Percentiles rank a stretch among this genome's conserved stretches.
Conservation (phyloP, 2,329 filamentous ascomycete species). For the Trichoderma sp. region DNA sequence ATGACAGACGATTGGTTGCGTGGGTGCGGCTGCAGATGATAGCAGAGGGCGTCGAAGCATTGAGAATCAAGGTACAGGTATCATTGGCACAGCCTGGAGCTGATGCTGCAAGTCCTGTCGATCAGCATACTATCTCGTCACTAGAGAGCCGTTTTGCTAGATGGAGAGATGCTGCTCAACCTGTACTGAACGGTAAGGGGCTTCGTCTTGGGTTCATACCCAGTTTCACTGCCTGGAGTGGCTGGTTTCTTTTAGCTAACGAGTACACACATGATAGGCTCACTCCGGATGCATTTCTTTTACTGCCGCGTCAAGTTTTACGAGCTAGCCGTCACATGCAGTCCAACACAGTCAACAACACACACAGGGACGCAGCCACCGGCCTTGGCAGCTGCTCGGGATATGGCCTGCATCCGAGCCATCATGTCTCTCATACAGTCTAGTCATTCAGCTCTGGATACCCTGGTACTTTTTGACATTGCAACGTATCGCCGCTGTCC, state of each 20-base stretch:
- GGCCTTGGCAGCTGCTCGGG: background rate
- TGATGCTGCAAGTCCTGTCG: background rate
- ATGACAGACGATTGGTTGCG: background rate
- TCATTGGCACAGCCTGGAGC: background rate
- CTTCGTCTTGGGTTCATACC: no score
- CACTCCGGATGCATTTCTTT: constrained; percentile 3
- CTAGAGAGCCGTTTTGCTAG: background rate
- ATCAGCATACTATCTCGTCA: background rate
- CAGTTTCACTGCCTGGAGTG: background rate
- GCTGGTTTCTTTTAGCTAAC: background rate
- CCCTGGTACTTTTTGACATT: background rate
- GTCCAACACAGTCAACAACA: background rate
- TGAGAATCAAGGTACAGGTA: background rate
- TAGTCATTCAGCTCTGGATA: background rate
- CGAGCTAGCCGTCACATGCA: background rate
- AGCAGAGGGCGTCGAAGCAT: background rate
- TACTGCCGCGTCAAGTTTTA: background rate
- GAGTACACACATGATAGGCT: background rate
- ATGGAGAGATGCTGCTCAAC: background rate
- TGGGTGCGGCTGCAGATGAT: background rate
- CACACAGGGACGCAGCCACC: background rate
- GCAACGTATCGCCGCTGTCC: background rate
- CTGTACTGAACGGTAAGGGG: background rate
- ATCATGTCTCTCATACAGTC: background rate
- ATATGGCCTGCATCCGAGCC: background rate